phyloP scores from a whole-genome alignment of 2,329 filamentous ascomycete species.

The Ilyonectria mors-panacis region DNA sequence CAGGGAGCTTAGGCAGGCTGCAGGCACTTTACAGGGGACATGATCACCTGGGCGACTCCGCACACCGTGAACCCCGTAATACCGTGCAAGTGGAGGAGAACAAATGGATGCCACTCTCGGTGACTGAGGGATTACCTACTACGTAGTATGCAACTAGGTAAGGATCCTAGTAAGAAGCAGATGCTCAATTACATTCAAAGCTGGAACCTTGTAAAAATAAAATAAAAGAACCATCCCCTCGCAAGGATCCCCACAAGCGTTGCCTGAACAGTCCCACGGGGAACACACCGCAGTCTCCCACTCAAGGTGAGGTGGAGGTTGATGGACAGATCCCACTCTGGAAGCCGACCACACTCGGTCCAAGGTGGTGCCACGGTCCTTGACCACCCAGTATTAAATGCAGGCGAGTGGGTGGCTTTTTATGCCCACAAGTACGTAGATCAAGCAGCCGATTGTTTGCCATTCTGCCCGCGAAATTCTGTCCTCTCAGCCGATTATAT shows the following conservation, averaged over 20 bases:
- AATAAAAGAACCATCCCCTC: background rate
- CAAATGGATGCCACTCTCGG: background rate
- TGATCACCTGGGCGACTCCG: background rate
- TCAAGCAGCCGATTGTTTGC: background rate
- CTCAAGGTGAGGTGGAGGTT: background rate
- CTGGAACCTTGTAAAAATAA: background rate
- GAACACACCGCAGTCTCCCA: background rate
- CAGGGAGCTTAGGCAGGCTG: background rate
- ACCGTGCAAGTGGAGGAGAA: background rate
- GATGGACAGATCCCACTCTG: constrained; percentile 6
- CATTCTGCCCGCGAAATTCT: background rate
- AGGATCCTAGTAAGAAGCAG: background rate
- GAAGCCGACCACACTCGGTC: constrained; percentile 15
- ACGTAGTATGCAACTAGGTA: background rate
- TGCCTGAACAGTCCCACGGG: background rate
- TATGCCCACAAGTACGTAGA: background rate
- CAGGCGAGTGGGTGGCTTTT: background rate
- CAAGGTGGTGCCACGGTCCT: constrained; percentile 7
- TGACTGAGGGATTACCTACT: constrained; percentile 7
- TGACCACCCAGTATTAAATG: background rate
- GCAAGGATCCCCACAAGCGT: background rate
- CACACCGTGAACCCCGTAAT: background rate
- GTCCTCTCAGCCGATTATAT: background rate
- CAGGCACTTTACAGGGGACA: background rate
- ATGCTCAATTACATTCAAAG: background rate